These are phyloP conservation scores for Didymellaceae sp. DNA, from an alignment of 2,329 filamentous ascomycete genomes.

Conservation along the genomic window DNA sequence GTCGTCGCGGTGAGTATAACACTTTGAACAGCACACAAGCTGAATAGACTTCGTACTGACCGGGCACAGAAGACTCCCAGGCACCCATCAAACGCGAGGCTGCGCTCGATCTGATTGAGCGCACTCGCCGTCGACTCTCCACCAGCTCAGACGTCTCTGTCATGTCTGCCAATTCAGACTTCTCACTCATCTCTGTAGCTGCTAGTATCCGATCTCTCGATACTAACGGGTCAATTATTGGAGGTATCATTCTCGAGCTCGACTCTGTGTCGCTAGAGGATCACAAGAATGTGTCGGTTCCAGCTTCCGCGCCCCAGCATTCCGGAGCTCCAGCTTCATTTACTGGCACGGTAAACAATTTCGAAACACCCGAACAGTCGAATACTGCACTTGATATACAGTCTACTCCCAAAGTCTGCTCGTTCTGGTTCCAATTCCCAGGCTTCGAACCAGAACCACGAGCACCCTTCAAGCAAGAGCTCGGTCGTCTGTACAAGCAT, in stretches of 20 bases:
- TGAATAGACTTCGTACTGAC: neutral
- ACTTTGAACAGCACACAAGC: neutral
- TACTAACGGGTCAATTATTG: constrained; percentile 17
- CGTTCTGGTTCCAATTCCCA: constrained; percentile 26
- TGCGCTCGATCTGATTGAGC: constrained; percentile 5
- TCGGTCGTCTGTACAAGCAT: constrained; percentile 25
- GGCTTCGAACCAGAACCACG: constrained; percentile 24
- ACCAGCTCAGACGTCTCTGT: constrained; percentile 20
- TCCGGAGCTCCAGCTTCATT: neutral
- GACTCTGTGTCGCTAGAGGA: constrained; percentile 4
- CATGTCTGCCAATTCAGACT: constrained; percentile 11
- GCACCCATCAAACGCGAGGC: neutral
- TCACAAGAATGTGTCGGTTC: neutral
- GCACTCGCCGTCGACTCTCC: constrained; percentile 22
- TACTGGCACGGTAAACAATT: neutral
- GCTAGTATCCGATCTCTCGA: constrained; percentile 25
- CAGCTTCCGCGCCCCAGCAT: neutral
- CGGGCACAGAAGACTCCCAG: neutral
- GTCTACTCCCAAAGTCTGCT: constrained; percentile 7
- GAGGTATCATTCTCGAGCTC: constrained; percentile 9
- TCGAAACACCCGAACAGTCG: neutral
- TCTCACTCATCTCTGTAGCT: constrained; percentile 22
- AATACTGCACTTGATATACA: neutral
- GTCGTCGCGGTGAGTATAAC: constrained; percentile 9
- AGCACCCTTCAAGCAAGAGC: constrained; percentile 28